Conservation (phyloP, 129 eudicot species). For the Heracleum sosnowskyi region DNA sequence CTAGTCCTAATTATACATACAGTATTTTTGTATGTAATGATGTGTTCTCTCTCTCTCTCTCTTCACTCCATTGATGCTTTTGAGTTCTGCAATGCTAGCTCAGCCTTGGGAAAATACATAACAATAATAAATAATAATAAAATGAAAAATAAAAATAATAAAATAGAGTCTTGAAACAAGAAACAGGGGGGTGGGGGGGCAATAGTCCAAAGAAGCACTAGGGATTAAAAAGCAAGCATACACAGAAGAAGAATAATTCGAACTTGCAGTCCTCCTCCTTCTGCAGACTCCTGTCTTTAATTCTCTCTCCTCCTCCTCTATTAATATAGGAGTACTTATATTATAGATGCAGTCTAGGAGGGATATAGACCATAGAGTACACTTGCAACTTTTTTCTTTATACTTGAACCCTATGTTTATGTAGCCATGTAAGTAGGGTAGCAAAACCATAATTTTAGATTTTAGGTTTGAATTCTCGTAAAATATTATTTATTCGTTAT, state of each 20-base stretch:
- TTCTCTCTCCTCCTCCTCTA: background rate
- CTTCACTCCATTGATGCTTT: background rate
- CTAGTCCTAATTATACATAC: background rate
- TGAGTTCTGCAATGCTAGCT: slow-evolving; percentile 5
- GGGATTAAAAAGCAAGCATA: slow-evolving; percentile 20
- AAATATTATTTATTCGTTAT: too few relatives aligned
- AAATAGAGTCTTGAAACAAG: background rate
- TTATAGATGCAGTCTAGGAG: too few relatives aligned
- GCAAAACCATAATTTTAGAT: background rate
- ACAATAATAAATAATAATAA: background rate
- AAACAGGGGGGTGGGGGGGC: background rate
- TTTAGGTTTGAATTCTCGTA: too few relatives aligned
- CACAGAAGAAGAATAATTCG: slow-evolving; percentile 46
- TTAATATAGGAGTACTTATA: too few relatives aligned
- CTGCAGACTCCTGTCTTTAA: slow-evolving; percentile 10
- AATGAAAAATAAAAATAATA: background rate
- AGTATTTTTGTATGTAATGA: background rate
- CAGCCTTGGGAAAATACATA: slow-evolving; percentile 28
- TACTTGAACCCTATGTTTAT: background rate
- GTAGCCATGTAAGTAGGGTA: background rate
- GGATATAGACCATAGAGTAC: too few relatives aligned
- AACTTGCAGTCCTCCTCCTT: slow-evolving; percentile 35
- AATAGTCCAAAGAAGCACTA: slow-evolving; percentile 19
- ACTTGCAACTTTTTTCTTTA: background rate
- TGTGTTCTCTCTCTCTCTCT: slow-evolving; percentile 3